A percentile compares a stretch with the other conserved stretches of the same genome.
Conservation (phyloP, 345 rosid genomes). For the Litchi chinensis region DNA sequence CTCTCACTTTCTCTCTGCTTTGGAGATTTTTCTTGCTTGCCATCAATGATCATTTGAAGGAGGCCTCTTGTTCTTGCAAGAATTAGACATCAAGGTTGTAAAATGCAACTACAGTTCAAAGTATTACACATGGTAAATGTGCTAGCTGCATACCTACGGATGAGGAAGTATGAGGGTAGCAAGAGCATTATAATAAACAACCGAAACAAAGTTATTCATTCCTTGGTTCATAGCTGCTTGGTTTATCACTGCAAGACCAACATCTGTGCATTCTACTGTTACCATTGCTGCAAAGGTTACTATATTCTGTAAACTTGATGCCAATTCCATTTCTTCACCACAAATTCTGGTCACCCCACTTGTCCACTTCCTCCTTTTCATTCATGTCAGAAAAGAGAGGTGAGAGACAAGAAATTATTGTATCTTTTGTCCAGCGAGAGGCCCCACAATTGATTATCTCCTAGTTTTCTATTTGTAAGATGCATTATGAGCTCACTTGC, state of each 20-base stretch:
- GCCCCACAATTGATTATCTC: background rate
- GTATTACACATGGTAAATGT: background rate
- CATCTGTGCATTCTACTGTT: constrained; percentile 45
- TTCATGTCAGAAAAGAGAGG: background rate
- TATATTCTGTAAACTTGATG: constrained; percentile 9
- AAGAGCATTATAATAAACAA: constrained; percentile 52
- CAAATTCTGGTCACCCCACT: background rate
- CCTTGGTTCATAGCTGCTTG: constrained; percentile 56
- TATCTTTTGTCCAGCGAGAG: background rate
- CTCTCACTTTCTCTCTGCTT: constrained; percentile 31
- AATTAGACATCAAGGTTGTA: background rate
- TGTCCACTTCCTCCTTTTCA: background rate
- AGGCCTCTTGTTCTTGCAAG: constrained; percentile 35
- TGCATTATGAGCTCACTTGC: background rate
- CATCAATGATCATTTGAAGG: constrained; percentile 42
- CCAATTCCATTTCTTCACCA: constrained; percentile 20
- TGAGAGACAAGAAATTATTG: background rate
- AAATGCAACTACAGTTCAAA: background rate
- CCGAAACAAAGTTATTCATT: constrained; percentile 54
- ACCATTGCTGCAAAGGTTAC: constrained; percentile 49
- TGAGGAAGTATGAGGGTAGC: constrained; percentile 42
- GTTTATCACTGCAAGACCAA: constrained; percentile 37
- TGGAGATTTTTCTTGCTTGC: constrained; percentile 45
- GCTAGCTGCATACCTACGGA: constrained; percentile 30
- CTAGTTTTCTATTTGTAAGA: background rate